phyloP scores from a whole-genome alignment of 2,329 filamentous ascomycete species.

The Apiospora saccharicola region DNA sequence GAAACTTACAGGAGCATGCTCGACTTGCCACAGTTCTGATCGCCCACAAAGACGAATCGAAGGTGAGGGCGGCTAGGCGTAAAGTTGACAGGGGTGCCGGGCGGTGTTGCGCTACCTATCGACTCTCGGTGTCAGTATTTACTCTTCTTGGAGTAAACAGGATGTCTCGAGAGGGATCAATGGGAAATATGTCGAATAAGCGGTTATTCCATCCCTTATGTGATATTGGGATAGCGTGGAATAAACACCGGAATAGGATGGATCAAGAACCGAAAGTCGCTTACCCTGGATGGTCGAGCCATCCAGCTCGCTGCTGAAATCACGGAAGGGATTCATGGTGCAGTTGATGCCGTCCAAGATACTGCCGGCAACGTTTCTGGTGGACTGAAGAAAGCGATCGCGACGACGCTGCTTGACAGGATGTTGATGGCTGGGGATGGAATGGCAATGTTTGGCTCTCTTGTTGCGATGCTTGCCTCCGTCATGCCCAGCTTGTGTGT shows the following conservation, averaged over 20 bases:
- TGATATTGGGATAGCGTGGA: too few species aligned
- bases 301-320: constrained; percentile 10
- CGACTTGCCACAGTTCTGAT: constrained; percentile 41
- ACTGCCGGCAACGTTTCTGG: constrained; percentile 31
- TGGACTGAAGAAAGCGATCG: constrained; percentile 28
- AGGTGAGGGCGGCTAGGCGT: constrained; percentile 35
- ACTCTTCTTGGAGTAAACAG: too few species aligned
- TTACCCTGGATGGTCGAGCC: constrained; percentile 25
- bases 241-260: too few species aligned
- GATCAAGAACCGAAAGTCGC: too few species aligned
- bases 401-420: constrained; percentile 28
- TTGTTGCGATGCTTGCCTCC: constrained; percentile 35
- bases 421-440: constrained; percentile 23
- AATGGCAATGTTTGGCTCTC: constrained; percentile 31
- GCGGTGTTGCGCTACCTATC: constrained; percentile 25
- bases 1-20: constrained; percentile 39
- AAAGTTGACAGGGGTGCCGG: constrained; percentile 33
- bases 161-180: too few species aligned
- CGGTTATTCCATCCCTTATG: too few species aligned
- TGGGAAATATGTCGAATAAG: too few species aligned
- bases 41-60: constrained; percentile 42
- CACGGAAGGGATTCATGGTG: constrained; percentile 27
- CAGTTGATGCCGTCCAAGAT: constrained; percentile 34
- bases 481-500: constrained; percentile 25
- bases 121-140: too few species aligned